These are phyloP conservation scores for Zea mays DNA, from an alignment of 176 grass and related monocot species.

Conservation along the genomic window Zm-B73-REFERENCE-NAM-5.0 NC_050096.1:218996501-218997000, in stretches of 20 bases:
- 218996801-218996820: not conserved
- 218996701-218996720: not conserved
- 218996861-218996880: not conserved
- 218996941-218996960: not conserved
- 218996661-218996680: not conserved
- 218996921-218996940: not conserved
- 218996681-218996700: not conserved
- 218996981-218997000: not conserved
- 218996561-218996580: not conserved
- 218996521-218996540: not conserved
- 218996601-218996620: not conserved
- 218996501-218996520: constrained; percentile 2
- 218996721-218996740: not conserved
- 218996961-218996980: not conserved
- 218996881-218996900: not conserved
- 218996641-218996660: not conserved
- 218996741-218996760: not conserved
- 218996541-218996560: not conserved
- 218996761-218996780: not conserved
- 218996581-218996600: not conserved
- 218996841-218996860: not conserved
- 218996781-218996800: not conserved
- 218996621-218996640: not conserved
- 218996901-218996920: not conserved
- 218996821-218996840: not conserved